Conservation (phyloP, 352 stramenopile genomes). For the Globisporangium splendens region DNA sequence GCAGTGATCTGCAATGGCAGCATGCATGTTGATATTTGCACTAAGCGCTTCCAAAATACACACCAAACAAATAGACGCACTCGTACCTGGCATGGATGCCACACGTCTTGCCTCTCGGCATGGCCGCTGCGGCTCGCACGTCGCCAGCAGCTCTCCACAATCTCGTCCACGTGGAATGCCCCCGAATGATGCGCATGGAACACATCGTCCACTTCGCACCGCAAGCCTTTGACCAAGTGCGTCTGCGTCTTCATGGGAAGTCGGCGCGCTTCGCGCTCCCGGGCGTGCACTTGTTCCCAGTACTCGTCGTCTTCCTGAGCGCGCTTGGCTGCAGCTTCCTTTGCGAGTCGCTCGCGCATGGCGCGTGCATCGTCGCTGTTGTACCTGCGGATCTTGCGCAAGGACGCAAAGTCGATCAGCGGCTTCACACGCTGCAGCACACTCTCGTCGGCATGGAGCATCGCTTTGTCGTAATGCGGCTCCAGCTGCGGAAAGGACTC, state of each 20-base stretch:
- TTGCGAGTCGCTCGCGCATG: constrained; percentile 40
- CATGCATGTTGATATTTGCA: too few species aligned
- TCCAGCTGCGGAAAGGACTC: constrained; percentile 61
- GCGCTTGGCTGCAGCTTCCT: constrained; percentile 39
- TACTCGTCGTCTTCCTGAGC: constrained; percentile 49
- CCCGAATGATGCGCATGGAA: constrained; percentile 19
- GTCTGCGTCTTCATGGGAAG: constrained; percentile 39
- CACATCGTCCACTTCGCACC: constrained; percentile 31
- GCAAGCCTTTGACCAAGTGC: constrained; percentile 36
- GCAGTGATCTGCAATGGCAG: constrained; percentile 20
- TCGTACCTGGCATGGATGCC: constrained; percentile 30
- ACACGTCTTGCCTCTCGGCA: constrained; percentile 17
- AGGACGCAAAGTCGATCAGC: constrained; percentile 34
- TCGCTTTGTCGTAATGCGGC: constrained; percentile 46
- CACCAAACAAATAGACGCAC: background rate
- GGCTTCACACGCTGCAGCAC: constrained; percentile 38
- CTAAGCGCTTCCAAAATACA: too few species aligned
- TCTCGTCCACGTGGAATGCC: constrained; percentile 27
- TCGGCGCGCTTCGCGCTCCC: constrained; percentile 30
- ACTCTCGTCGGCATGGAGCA: constrained; percentile 59
- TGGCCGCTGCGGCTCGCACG: constrained; percentile 23
- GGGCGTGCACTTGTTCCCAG: constrained; percentile 17
- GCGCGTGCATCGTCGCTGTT: constrained; percentile 40
- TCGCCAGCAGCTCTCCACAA: constrained; percentile 50
- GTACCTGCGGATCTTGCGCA: constrained; percentile 58